Evolutionary conservation across 2,329 filamentous ascomycete species (phyloP).

Genomic region (Penicillium concentricum): DNA sequence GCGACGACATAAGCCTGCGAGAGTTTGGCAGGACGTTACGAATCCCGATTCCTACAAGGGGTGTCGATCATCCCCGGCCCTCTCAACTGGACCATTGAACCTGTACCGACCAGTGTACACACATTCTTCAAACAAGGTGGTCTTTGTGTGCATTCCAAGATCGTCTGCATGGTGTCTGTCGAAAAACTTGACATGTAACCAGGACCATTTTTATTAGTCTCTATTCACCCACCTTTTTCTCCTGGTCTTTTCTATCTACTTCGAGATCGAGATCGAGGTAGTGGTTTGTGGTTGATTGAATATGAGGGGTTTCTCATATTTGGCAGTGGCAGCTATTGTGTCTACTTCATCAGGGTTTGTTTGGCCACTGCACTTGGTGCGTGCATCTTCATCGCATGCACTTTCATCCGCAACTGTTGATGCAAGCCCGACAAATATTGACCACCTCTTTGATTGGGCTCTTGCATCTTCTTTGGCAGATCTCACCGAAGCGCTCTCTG

Average conservation of each 20-base stretch:
- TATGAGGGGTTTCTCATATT: conserved; percentile 18
- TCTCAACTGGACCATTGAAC: neutral
- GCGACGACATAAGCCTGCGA: neutral
- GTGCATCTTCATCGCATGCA: neutral
- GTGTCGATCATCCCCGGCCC: neutral
- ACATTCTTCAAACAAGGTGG: conserved; percentile 12
- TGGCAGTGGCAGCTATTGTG: conserved; percentile 11
- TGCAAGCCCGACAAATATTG: neutral
- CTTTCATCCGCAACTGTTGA: neutral
- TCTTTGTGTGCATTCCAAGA: conserved; percentile 12
- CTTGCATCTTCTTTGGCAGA: conserved; percentile 1
- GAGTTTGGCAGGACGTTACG: no score
- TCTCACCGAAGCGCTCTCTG: neutral
- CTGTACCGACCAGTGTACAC: neutral
- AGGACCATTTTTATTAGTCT: neutral
- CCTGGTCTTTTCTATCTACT: neutral
- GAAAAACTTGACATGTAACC: neutral
- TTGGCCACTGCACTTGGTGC: conserved; percentile 7
- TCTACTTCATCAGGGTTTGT: conserved; percentile 15
- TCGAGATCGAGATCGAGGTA: conserved; percentile 11
- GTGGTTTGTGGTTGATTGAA: conserved; percentile 6
- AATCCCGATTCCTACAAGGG: conserved; percentile 13
- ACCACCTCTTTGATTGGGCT: neutral
- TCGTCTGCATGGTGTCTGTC: neutral
- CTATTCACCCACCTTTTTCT: neutral